Evolutionary conservation across 495 filamentous ascomycete genomes (phyloP), one percentile per base, ranked within the genome.

Genomic region (Cenococcum geophilum): DNA sequence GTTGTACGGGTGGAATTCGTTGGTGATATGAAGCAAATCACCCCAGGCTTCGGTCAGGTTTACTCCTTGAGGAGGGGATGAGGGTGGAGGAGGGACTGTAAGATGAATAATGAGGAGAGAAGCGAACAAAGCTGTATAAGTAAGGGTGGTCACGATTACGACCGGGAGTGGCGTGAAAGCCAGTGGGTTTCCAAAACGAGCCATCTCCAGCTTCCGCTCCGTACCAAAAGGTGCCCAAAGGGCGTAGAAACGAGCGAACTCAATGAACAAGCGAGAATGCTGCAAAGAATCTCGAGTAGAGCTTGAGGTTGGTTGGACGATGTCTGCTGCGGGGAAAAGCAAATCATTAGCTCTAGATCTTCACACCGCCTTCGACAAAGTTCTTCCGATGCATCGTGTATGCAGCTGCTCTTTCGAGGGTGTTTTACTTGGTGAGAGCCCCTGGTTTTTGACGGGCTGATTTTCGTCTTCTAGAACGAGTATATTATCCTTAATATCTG

Each of bases 1-100:
- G 73, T 97, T 97, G 73, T 89, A 95, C 0, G 92, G 93, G 68
- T 95, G 93, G 68, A 87, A 95, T 0, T 80, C 81, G 56, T 76
- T 78, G n/a, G 84, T 91, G 18, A 98, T 73, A 40, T 75, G 74
- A 36, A 88, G 82, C 20, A 98, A 80, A 70, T 98, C 92, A 16
- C 78, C 73, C 92, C 92, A 97, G 22, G 92, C 92, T 75, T 91
- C 83, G 25, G 84, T 83, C 18, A 96, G 75, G 65, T 95, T 86
- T 54, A 92, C 75, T 23, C 88, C 89, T 4, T 71, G 69, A 21
- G 78, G 76, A 40, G 76, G 77, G 47, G 80, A 79, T n/a, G 65
- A 76, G 1, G 89, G 85, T n/a, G 84, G 81, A 35, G 80, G 61
- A 0, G 92, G 92, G 34, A 92, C 83, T 52, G 83, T 82, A 72